Base-by-base conservation (phyloP, 1,139 yeast species). In the Nakaseomyces bracarensis region DNA sequence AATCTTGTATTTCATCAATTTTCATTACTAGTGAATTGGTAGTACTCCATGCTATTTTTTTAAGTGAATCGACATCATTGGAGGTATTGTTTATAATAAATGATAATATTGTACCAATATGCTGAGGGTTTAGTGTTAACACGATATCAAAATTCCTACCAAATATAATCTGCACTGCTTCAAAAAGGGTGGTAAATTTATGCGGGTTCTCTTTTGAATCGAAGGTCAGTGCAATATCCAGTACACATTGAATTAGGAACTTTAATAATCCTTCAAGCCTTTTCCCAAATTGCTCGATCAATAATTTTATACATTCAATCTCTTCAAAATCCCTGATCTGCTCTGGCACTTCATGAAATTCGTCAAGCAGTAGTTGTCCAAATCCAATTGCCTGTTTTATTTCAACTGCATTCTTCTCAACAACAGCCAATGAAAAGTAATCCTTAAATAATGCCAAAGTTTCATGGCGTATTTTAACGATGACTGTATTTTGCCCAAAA, bases 251-350 rank as follows among this genome's bases (percentile, higher is more conserved):
- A 14, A 28, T 15, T 10, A 28, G n/a, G 7, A 5, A 8, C 7
- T 3, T 15, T 16, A 28, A 16, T 11, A 28, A 8, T 6, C 7
- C 20, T n/a, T 19, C 33, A 9, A 28, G 33, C n/a, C 20, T 28
- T 2, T 28, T 28, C 8, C 33, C 33, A 16, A 28, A 28, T 16
- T 28, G 33, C 3, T 28, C 19, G 2, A 28, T 28, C 33, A 28
- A 19, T 6, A 28, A 16, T 7, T 28, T 28, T 8, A 28, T 15
- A 13, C 33, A 28, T 28, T 9, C 33, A 6, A 16, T 28, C n/a
- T 28, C 33, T 11, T 28, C 33, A 28, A 28, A 28, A 16, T 28
- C 33, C 7, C 33, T 13, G n/a, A 28, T 28, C n/a, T 28, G 33
- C 4, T 28, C 33, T 7, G 33, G 33, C 7, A 28, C 15, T 16